Percentiles rank a stretch among this genome's conserved stretches.
Conservation (phyloP, 2,329 filamentous ascomycete genomes). For the Microdochium nivale region DNA sequence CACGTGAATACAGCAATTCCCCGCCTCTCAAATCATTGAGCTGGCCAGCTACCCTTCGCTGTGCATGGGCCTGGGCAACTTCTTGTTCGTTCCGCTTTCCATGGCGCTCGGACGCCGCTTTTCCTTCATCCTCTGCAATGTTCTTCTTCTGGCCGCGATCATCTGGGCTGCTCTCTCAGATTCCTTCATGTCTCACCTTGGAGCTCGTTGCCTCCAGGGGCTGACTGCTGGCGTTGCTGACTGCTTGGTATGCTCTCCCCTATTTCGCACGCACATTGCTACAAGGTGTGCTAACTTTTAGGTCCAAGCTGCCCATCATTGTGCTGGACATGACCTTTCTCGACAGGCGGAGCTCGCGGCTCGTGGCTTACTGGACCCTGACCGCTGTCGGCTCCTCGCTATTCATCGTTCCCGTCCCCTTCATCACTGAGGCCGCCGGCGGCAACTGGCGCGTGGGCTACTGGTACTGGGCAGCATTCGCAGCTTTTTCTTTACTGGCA, state of each 20-base stretch:
- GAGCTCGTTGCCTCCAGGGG: background rate
- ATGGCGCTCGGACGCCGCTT: background rate
- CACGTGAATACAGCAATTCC: background rate
- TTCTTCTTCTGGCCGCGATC: background rate
- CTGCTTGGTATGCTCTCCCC: background rate
- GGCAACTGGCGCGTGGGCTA: background rate
- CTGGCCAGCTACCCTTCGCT: background rate
- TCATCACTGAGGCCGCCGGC: background rate
- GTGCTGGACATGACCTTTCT: background rate
- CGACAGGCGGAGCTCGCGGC: background rate
- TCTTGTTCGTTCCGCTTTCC: background rate
- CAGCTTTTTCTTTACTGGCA: background rate
- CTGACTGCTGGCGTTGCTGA: background rate
- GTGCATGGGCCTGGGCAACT: background rate
- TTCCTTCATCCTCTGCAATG: background rate
- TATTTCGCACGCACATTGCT: background rate
- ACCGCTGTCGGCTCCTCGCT: background rate
- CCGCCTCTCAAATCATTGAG: background rate
- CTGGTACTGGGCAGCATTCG: background rate
- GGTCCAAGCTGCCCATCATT: background rate
- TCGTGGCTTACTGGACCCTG: background rate
- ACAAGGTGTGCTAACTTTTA: background rate
- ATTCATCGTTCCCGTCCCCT: background rate
- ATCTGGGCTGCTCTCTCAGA: background rate
- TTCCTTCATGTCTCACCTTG: background rate